phyloP scores from a whole-genome alignment of 176 grass and related monocot species.

The Paspalum vaginatum region DNA sequence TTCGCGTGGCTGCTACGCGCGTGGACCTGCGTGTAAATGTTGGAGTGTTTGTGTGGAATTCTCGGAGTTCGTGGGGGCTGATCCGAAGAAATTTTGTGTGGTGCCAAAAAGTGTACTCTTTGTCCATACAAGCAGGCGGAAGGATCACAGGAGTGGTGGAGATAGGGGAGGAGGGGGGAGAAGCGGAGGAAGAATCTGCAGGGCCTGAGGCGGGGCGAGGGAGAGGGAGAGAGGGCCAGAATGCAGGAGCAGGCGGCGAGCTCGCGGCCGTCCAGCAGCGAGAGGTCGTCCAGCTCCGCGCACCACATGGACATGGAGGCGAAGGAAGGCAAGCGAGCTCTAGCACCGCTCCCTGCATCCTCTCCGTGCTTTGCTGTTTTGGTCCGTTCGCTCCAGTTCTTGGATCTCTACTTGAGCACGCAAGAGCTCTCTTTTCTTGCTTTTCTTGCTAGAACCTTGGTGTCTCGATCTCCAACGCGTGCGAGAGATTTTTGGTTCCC shows the following conservation, averaged over 20 bases:
- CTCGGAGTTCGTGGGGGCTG: fast-evolving
- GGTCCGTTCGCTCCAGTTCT: background rate
- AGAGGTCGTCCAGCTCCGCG: slow-evolving; percentile 92
- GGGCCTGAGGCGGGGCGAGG: background rate
- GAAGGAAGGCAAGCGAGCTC: slow-evolving; percentile 66
- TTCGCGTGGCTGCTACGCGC: fast-evolving
- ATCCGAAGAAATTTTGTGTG: background rate
- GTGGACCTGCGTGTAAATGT: background rate
- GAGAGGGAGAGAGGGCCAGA: background rate
- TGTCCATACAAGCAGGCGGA: slow-evolving; percentile 26
- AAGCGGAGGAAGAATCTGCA: background rate
- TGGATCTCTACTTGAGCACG: background rate
- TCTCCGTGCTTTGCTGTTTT: background rate
- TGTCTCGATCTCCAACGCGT: background rate
- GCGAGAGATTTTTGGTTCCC: background rate
- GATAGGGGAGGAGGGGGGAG: background rate
- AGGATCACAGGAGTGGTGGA: too few species aligned
- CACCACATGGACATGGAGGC: slow-evolving; percentile 59
- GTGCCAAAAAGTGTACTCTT: background rate
- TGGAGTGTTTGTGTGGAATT: fast-evolving
- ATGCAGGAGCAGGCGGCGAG: slow-evolving; percentile 79
- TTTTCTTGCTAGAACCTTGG: background rate
- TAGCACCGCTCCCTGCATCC: background rate
- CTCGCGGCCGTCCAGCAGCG: slow-evolving; percentile 91
- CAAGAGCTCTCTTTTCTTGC: background rate